These are phyloP conservation scores for Catharanthus roseus DNA, from an alignment of 257 asterid species.

Conservation along the genomic window DNA sequence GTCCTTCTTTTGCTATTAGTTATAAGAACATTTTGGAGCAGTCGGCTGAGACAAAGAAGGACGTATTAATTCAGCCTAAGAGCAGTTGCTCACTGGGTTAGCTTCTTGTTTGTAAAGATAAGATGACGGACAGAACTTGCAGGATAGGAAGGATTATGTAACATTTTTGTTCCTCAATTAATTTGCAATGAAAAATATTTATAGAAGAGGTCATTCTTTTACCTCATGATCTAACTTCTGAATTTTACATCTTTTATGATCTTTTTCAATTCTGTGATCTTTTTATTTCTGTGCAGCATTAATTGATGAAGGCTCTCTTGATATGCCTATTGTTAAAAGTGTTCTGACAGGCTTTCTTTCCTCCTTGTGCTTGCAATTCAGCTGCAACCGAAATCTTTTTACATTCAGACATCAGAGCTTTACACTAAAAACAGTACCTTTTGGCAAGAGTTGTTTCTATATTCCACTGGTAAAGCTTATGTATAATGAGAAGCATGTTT, in stretches of 20 bases:
- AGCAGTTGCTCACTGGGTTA: slow-evolving; percentile 11
- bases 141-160: slow-evolving; percentile 25
- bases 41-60: slow-evolving; percentile 12
- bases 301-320: background rate
- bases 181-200: slow-evolving; percentile 22
- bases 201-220: slow-evolving; percentile 21
- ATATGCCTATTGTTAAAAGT: slow-evolving; percentile 3
- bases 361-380: slow-evolving; percentile 13
- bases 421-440: background rate
- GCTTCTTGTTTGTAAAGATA: slow-evolving; percentile 31
- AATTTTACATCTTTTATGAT: background rate
- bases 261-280: background rate
- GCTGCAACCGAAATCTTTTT: slow-evolving; percentile 8
- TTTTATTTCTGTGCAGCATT: slow-evolving; percentile 2
- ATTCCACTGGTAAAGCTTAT: background rate
- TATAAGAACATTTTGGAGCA: slow-evolving; percentile 24
- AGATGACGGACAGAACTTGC: slow-evolving; percentile 28
- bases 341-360: slow-evolving; percentile 9
- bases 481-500: background rate
- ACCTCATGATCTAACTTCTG: slow-evolving; percentile 14
- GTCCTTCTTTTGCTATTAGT: slow-evolving; percentile 18
- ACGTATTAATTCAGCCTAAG: slow-evolving; percentile 16
- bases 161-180: slow-evolving; percentile 28
- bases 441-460: background rate
- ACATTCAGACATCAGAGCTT: slow-evolving; percentile 2